phyloP scores from a whole-genome alignment of 2,329 filamentous ascomycete genomes.

The Diaporthe nobilis region DNA sequence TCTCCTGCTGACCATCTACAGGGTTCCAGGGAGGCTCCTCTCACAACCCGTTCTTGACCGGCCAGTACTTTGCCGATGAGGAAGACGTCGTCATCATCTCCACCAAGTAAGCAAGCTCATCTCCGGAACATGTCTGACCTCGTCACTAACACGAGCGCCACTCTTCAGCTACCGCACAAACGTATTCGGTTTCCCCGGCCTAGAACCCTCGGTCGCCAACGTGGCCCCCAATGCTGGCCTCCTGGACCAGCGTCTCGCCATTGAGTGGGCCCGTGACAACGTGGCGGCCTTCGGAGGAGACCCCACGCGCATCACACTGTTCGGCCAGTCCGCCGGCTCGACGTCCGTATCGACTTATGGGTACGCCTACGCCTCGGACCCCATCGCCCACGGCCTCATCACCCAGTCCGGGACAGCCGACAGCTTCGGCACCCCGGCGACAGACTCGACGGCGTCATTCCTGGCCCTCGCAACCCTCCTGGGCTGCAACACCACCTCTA shows the following conservation, averaged over 20 bases:
- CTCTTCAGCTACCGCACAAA: slow-evolving; percentile 28
- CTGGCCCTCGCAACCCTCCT: not conserved
- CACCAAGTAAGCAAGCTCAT: slow-evolving; percentile 1
- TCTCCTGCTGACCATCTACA: not conserved
- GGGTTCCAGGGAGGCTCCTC: slow-evolving; percentile 53
- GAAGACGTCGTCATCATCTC: slow-evolving; percentile 34
- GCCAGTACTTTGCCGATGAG: slow-evolving; percentile 30
- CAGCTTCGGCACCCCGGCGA: not conserved
- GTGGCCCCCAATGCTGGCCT: slow-evolving; percentile 29
- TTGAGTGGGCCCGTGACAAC: slow-evolving; percentile 38
- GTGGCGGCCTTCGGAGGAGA: slow-evolving; percentile 31
- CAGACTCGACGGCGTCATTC: slow-evolving; percentile 7
- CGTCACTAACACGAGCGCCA: not conserved
- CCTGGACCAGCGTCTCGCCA: slow-evolving; percentile 34
- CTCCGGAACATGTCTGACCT: not conserved
- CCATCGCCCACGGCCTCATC: slow-evolving; percentile 33
- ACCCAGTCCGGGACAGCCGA: slow-evolving; percentile 33
- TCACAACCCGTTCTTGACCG: slow-evolving; percentile 24
- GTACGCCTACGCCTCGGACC: slow-evolving; percentile 32
- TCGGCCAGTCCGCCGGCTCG: slow-evolving; percentile 33
- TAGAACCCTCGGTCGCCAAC: slow-evolving; percentile 1
- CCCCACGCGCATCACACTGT: slow-evolving; percentile 22
- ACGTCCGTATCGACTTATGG: not conserved
- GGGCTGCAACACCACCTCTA: slow-evolving; percentile 16
- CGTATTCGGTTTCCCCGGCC: slow-evolving; percentile 33